Percentiles rank a stretch among this genome's conserved stretches.
Conservation (phyloP, 2,329 filamentous ascomycete genomes). For the Pyrenophora seminiperda region DNA sequence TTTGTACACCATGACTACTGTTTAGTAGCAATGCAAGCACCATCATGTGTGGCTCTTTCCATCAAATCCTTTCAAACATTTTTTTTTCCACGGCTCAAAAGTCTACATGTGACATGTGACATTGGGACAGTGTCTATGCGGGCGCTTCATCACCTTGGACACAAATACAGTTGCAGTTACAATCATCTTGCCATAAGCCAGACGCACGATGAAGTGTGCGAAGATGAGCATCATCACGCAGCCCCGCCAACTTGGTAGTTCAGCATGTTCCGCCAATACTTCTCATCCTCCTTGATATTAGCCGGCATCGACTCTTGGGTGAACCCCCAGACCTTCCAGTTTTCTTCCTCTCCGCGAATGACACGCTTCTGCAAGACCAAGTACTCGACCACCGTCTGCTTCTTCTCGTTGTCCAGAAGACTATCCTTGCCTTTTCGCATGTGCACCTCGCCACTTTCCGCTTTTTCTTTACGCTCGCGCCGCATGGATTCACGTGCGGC, state of each 20-base stretch:
- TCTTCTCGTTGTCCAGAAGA: conserved; percentile 5
- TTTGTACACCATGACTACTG: conserved; percentile 4
- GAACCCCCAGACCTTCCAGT: conserved; percentile 71
- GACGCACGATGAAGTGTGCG: neutral
- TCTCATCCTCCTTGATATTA: conserved; percentile 29
- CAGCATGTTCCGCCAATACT: conserved; percentile 28
- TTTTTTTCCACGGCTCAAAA: too few species aligned
- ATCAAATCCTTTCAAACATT: neutral
- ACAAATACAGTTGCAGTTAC: conserved; percentile 28
- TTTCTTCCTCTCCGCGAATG: conserved; percentile 52
- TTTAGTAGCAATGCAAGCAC: conserved; percentile 4
- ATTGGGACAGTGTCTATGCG: neutral
- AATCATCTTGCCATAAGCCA: neutral
- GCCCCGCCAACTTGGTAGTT: conserved; percentile 21
- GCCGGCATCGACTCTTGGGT: conserved; percentile 55
- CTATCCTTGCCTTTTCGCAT: neutral
- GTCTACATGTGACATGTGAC: too few species aligned
- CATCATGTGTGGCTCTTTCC: conserved; percentile 1
- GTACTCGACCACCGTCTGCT: conserved; percentile 62
- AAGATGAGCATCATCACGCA: neutral
- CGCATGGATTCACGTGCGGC: conserved; percentile 9
- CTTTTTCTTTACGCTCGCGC: conserved; percentile 4
- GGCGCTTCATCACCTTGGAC: neutral
- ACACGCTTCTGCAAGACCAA: conserved; percentile 64
- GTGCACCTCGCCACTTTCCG: neutral